phyloP scores from a whole-genome alignment of 1,284 basidiomycete genomes.

The Ganoderma lingzhi region DNA sequence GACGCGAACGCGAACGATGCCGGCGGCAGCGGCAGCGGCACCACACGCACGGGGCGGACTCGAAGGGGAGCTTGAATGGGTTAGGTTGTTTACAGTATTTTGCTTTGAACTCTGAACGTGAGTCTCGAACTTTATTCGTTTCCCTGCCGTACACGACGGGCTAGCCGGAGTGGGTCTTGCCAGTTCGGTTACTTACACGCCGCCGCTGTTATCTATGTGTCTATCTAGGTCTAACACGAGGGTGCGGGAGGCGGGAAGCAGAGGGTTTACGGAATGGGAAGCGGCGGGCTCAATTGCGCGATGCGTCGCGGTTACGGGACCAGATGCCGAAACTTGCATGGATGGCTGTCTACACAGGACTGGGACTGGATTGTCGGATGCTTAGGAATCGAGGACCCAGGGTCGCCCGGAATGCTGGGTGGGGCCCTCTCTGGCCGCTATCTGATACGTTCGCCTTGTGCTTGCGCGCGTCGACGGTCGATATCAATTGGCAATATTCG shows the following conservation, averaged over 20 bases:
- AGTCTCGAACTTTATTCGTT: conserved; percentile 7
- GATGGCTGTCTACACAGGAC: conserved; percentile 6
- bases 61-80: conserved; percentile 22
- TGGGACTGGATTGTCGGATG: conserved; percentile 5
- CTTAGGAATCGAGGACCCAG: conserved; percentile 11
- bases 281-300: conserved; percentile 8
- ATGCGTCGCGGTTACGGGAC: conserved; percentile 5
- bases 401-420: neutral
- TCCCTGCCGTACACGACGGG: conserved; percentile 22
- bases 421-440: conserved; percentile 16
- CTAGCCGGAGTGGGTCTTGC: conserved; percentile 1
- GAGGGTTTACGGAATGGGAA: conserved; percentile 16
- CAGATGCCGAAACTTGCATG: conserved; percentile 6
- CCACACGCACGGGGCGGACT: conserved; percentile 22
- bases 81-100: conserved; percentile 1
- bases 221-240: neutral
- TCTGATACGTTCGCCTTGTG: conserved; percentile 10
- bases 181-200: conserved; percentile 20
- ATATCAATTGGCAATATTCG: conserved; percentile 8
- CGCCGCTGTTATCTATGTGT: conserved; percentile 10
- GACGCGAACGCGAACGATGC: conserved; percentile 17
- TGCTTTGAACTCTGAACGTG: conserved; percentile 13
- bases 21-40: conserved; percentile 11
- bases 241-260: neutral
- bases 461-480: conserved; percentile 4